Base-by-base conservation (phyloP, 2,329 filamentous ascomycete genomes). In the Botrytis fabae region DNA sequence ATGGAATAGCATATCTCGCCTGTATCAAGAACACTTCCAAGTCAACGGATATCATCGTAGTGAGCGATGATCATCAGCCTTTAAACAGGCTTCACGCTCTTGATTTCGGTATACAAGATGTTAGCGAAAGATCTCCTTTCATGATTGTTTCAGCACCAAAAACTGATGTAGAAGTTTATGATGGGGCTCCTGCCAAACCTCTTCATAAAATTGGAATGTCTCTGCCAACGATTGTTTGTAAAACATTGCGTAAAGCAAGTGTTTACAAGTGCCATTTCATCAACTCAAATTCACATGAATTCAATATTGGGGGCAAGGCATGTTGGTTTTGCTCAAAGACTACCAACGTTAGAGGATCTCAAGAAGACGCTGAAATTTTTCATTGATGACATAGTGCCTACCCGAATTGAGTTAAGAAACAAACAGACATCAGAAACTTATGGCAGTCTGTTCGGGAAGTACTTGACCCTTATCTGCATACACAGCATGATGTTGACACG, bases 141-240 rank as follows among this genome's bases (percentile, higher is more conserved):
- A 60, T 69, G 66, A 44, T 69, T 46, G 20, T 69, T 32, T 57
- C 66, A 2, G 46, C 40, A 20, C 66, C 66, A 28, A 22, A 25
- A 18, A 22, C 66, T 44, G 7, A 25, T 12, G 7, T 20, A 5
- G 1, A 5, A 16, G 4, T 35, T 46, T 4, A 32, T n/a, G 5
- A 25, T 7, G 51, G 38, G 8, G 9, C 28, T 32, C 8, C 0
- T 22, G 12, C 35, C n/a, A 38, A n/a, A 40, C 38, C 32, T 59
- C n/a, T 69, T 18, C 66, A 69, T 22, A 69, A 69, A 40, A 16
- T 69, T 69, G 66, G 66, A 4, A 69, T 69, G 48, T 57, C 66
- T 59, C n/a, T 69, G 2, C 66, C 66, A 8, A 59, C 38, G 4
- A 59, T 59, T 2, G 51, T 69, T 14, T 69, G 38, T 10, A 42